Conservation (phyloP, 1,284 basidiomycete species). For the Amylostereum areolatum region DNA sequence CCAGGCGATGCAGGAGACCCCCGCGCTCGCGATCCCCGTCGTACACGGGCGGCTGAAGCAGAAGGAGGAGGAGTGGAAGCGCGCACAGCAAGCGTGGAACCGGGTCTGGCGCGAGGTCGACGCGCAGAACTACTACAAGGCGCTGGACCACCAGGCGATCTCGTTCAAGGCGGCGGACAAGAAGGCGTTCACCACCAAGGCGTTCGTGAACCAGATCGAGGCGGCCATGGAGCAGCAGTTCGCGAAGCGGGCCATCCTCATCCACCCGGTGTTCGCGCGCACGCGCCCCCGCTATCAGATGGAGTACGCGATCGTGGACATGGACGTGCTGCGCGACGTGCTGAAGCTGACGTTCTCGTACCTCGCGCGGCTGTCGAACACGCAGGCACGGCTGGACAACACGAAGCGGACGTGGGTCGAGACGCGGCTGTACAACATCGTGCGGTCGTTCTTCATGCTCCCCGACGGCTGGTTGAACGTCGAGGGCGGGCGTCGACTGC, state of each 20-base stretch:
- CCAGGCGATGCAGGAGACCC: constrained; percentile 90
- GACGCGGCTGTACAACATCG: constrained; percentile 74
- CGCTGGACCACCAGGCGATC: constrained; percentile 90
- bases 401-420: constrained; percentile 82
- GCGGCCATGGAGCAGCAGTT: constrained; percentile 82
- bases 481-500: constrained; percentile 38
- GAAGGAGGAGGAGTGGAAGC: constrained; percentile 98
- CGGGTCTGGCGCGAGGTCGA: constrained; percentile 98
- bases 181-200: constrained; percentile 81
- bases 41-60: constrained; percentile 90
- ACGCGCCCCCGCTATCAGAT: constrained; percentile 74
- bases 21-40: constrained; percentile 87
- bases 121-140: constrained; percentile 88
- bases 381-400: constrained; percentile 66
- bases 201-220: constrained; percentile 88
- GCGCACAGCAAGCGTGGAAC: constrained; percentile 99
- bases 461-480: constrained; percentile 43
- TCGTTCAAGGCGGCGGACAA: constrained; percentile 91
- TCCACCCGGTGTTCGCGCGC: constrained; percentile 73
- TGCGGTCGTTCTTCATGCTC: constrained; percentile 69
- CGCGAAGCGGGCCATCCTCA: constrained; percentile 69
- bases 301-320: constrained; percentile 75
- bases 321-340: constrained; percentile 76
- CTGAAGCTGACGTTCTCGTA: constrained; percentile 89
- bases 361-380: constrained; percentile 88